Conservation (phyloP, 2,329 filamentous ascomycete genomes). For the Colletotrichum sp. region DNA sequence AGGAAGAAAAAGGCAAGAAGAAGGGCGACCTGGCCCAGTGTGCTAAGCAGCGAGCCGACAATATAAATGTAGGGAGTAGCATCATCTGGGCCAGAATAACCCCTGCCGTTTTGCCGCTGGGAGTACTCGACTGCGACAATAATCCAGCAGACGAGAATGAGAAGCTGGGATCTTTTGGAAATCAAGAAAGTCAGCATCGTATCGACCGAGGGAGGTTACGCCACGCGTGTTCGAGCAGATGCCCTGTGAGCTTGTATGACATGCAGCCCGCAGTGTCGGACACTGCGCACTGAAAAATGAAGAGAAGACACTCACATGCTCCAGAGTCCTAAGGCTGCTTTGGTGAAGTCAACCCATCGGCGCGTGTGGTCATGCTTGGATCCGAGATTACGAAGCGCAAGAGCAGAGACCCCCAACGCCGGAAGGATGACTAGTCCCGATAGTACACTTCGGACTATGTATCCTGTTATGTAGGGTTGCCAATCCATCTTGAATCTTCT, state of each 20-base stretch:
- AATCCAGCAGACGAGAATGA: not conserved
- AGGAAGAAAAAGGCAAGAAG: conserved; percentile 20
- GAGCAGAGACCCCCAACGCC: conserved; percentile 25
- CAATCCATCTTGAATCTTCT: not conserved
- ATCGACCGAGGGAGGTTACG: not conserved
- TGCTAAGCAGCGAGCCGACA: not conserved
- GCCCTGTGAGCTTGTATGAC: not conserved
- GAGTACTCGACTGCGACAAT: rapidly evolving
- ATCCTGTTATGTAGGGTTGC: not conserved
- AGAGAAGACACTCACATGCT: conserved; percentile 24
- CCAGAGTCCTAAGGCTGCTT: conserved; percentile 27
- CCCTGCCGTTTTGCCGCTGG: not conserved
- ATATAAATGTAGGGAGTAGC: not conserved
- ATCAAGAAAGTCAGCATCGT: not conserved
- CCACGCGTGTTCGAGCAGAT: not conserved
- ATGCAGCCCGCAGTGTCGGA: not conserved
- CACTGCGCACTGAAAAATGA: not conserved
- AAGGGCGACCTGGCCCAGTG: not conserved
- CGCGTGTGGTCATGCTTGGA: conserved; percentile 27
- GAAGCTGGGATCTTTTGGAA: not conserved
- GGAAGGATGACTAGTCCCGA: conserved; percentile 22
- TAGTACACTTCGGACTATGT: conserved; percentile 4
- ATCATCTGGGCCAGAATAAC: not conserved
- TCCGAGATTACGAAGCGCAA: conserved; percentile 25
- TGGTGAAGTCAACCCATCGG: conserved; percentile 28